phyloP scores from a whole-genome alignment of 1,139 yeast genomes.

The Hanseniaspora sp. region DNA sequence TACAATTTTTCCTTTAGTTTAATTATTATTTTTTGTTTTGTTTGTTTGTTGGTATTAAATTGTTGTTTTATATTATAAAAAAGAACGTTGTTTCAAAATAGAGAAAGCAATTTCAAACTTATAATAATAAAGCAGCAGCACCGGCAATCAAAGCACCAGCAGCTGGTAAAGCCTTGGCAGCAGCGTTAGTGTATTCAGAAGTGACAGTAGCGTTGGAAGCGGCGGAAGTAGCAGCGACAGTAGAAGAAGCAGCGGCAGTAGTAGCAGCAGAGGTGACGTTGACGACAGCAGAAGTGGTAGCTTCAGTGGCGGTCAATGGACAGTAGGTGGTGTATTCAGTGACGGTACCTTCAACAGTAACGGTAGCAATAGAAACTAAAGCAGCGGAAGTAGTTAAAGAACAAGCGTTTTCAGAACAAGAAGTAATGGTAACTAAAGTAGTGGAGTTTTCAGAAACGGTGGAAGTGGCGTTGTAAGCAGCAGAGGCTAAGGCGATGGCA shows the following conservation, averaged over 20 bases:
- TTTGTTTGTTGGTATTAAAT: no score
- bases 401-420: constrained; percentile 33
- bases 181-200: constrained; percentile 29
- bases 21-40: neutral
- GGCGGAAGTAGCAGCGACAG: constrained; percentile 2
- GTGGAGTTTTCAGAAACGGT: constrained; percentile 30
- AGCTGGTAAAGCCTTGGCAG: constrained; percentile 32
- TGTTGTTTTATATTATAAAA: constrained; percentile 6
- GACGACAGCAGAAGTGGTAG: constrained; percentile 24
- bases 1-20: no score
- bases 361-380: constrained; percentile 31
- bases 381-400: constrained; percentile 29
- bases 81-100: neutral
- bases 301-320: constrained; percentile 22
- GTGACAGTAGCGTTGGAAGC: constrained; percentile 18
- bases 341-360: constrained; percentile 28
- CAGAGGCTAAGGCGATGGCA: constrained; percentile 30
- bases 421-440: constrained; percentile 41
- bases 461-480: constrained; percentile 31
- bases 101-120: constrained; percentile 18
- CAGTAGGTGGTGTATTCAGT: constrained; percentile 32
- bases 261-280: constrained; percentile 22
- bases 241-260: constrained; percentile 17
- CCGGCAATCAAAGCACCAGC: constrained; percentile 33
- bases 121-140: constrained; percentile 33